These are phyloP conservation scores for Kodamaea suecica DNA, from an alignment of 1,139 yeast genomes.

Conservation along the genomic window DNA sequence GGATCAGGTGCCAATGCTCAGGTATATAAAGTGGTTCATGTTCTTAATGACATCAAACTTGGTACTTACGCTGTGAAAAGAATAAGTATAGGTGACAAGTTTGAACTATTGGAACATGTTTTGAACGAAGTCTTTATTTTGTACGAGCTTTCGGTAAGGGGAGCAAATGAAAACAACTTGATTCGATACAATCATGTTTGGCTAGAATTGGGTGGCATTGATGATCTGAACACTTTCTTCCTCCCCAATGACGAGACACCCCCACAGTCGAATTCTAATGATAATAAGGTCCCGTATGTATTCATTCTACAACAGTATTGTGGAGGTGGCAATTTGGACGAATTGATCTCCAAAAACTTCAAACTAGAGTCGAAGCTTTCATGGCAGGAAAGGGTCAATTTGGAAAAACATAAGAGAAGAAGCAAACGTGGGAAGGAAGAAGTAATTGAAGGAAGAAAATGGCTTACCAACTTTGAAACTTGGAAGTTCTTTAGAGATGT, in stretches of 20 bases:
- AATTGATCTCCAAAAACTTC: slow-evolving; percentile 45
- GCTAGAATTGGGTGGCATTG: slow-evolving; percentile 70
- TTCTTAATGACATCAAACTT: slow-evolving; percentile 62
- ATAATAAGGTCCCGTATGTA: slow-evolving; percentile 63
- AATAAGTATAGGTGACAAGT: slow-evolving; percentile 77
- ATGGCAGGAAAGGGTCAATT: slow-evolving; percentile 27
- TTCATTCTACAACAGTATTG: slow-evolving; percentile 84
- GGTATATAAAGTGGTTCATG: slow-evolving; percentile 80
- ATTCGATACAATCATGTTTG: slow-evolving; percentile 89
- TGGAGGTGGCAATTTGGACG: slow-evolving; percentile 83
- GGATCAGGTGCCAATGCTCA: slow-evolving; percentile 86
- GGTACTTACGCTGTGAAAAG: slow-evolving; percentile 84
- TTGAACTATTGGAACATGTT: slow-evolving; percentile 64
- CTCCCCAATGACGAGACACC: slow-evolving; percentile 12
- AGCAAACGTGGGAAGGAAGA: slow-evolving; percentile 5
- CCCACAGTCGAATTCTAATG: background rate
- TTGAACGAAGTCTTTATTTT: slow-evolving; percentile 72
- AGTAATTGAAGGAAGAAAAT: slow-evolving; percentile 10
- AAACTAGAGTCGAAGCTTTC: slow-evolving; percentile 22
- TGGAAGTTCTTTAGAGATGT: slow-evolving; percentile 66
- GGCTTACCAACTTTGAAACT: slow-evolving; percentile 43
- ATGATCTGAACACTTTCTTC: slow-evolving; percentile 38
- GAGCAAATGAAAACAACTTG: slow-evolving; percentile 53
- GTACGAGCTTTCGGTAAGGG: slow-evolving; percentile 42
- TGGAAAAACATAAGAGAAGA: slow-evolving; percentile 22